Evolutionary conservation across 768 basidiomycete species (phyloP), one percentile per base, ranked within the genome.

Genomic region (Pleurotus platypus): DNA sequence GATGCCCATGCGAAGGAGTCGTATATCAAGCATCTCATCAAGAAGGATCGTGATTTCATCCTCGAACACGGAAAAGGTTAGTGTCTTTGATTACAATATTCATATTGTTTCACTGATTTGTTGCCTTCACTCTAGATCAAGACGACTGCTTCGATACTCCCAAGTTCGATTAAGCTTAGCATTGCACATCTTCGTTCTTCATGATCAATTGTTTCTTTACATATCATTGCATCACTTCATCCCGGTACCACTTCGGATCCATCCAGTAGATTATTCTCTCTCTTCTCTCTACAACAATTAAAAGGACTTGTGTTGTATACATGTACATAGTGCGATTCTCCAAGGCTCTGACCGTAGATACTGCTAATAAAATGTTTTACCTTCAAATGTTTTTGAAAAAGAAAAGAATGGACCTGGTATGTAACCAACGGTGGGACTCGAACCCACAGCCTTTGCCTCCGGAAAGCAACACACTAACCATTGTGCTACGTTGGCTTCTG

Each of bases 21-120:
- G 56, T 72, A 72, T 58, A 72, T 90, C 61, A 77, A 78, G 69
- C 89, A 91, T 59, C 69, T 85, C 55, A 78, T 78, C 4, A 70
- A 76, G 60, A 85, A 84, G 67, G 86, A 86, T 63, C 79, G 71
- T 49, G 79, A 85, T 35, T 89, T 83, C 62, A 84, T 87, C 37
- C 77, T 76, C 40, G 72, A 72, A 43, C 72, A 86, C 61, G 86
- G 86, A 8, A 77, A 75, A 75, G 85, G 86, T 82, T 39, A 55
- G 69, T 30, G 3, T 35, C 4, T n/a, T 24, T 27, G 18, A 12
- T 20, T 13, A 15, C 49, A 9, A 20, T 37, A 16, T 22, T 13
- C 43, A 18, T 55, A 55, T 22, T 2, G 11, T 49, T 20, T 15
- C 40, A 59, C 46, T 49, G 46, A 27, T 47, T 30, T 37, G 24